Evolutionary conservation across 768 basidiomycete species (phyloP).

Genomic region (Fomitopsis serialis): DNA sequence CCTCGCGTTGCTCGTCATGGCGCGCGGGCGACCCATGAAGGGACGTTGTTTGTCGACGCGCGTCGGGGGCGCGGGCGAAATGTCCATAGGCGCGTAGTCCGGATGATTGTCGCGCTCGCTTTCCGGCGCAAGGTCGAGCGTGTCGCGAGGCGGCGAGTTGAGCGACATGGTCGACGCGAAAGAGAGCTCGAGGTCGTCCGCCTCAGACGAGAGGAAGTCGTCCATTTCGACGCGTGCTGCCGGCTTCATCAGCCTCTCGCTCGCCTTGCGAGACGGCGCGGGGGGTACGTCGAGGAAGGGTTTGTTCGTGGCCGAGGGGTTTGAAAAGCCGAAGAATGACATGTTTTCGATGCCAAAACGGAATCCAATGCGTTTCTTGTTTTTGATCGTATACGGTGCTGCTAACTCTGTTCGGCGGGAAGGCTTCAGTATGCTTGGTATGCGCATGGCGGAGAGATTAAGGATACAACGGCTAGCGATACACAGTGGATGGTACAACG

Average conservation of each 20-base stretch:
- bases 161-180: slow-evolving; percentile 82
- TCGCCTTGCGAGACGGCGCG: slow-evolving; percentile 44
- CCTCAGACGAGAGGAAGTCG: slow-evolving; percentile 67
- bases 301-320: slow-evolving; percentile 27
- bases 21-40: slow-evolving; percentile 47
- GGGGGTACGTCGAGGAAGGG: slow-evolving; percentile 34
- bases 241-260: slow-evolving; percentile 29
- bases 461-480: slow-evolving; percentile 6
- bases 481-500: slow-evolving; percentile 2
- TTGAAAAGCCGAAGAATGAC: slow-evolving; percentile 31
- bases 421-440: slow-evolving; percentile 5
- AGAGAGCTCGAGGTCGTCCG: slow-evolving; percentile 77
- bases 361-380: slow-evolving; percentile 29
- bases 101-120: slow-evolving; percentile 30
- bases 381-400: slow-evolving; percentile 35
- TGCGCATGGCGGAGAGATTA: slow-evolving; percentile 8
- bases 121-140: slow-evolving; percentile 41
- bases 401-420: not conserved
- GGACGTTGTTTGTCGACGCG: slow-evolving; percentile 21
- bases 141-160: slow-evolving; percentile 57
- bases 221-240: slow-evolving; percentile 47
- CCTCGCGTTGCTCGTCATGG: slow-evolving; percentile 59
- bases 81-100: slow-evolving; percentile 70
- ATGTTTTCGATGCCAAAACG: slow-evolving; percentile 31
- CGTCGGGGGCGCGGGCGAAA: slow-evolving; percentile 56